Base-by-base conservation (phyloP, 1,139 yeast species). In the Kodamaea sp. region DNA sequence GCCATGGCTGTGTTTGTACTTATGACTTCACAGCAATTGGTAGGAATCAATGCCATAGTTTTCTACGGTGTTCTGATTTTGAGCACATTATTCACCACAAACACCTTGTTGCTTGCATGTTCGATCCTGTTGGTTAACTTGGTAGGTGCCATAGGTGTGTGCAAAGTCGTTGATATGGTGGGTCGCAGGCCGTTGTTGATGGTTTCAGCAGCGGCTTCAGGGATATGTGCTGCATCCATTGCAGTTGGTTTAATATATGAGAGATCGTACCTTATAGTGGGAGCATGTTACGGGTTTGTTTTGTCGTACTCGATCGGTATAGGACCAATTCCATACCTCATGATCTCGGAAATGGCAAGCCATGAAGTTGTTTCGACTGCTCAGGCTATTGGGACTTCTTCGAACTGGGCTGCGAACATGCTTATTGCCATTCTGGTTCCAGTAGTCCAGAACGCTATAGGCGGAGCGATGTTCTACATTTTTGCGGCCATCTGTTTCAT, bases 21-120 rank as follows among this genome's bases (percentile, higher is more conserved):
- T 24, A 63, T 66, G 70, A 55, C 66, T 12, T 66, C 65, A 2
- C 70, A 63, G 42, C 73, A 67, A 46, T 49, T 66, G 38, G 59
- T 65, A 32, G 73, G 73, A 1, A 64, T 66, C 56, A 67, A 67
- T 37, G 63, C 70, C 13, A 63, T 66, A 26, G 65, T 67, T 0
- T 66, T 61, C 32, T 67, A 66, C 41, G 72, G 72, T 7, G 72
- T 63, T 4, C 49, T 63, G 7, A 57, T 66, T 21, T 48, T 63
- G 23, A 48, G 55, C 20, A 43, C 47, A 7, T 31, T 46, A n/a
- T 45, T 46, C 37, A 61, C 64, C 6, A 39, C 46, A 6, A 50
- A 52, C 2, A 51, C 57, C 2, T 47, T 66, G 18, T 37, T 50
- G 12, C 45, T 65, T 13, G 61, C 70, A 3, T 58, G 64, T 24